These are phyloP conservation scores for Metschnikowia picachoensis DNA, from an alignment of 805 yeast genomes.

Conservation along the genomic window DNA sequence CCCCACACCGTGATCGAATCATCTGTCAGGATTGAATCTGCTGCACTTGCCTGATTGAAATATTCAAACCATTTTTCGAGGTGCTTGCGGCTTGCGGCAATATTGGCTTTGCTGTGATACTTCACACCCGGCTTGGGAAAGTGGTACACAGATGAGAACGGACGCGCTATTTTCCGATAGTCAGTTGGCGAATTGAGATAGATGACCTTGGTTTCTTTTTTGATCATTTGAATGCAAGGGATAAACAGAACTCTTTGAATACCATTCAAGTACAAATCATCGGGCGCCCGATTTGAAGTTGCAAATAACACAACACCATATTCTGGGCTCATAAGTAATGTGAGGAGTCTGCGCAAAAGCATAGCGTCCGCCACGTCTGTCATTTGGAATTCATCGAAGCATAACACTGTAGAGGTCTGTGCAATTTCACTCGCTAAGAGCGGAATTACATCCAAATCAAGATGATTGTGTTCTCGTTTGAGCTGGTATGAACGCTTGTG, in stretches of 20 bases:
- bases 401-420: conserved; percentile 66
- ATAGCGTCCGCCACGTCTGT: conserved; percentile 99
- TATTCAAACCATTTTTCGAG: conserved; percentile 73
- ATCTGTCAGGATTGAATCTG: conserved; percentile 16
- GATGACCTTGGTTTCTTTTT: conserved; percentile 69
- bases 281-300: conserved; percentile 93
- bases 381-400: conserved; percentile 97
- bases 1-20: conserved; percentile 76
- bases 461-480: conserved; percentile 48
- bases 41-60: conserved; percentile 60
- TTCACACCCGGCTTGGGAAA: conserved; percentile 63
- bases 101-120: conserved; percentile 49
- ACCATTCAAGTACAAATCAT: conserved; percentile 89
- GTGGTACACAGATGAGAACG: conserved; percentile 74
- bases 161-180: conserved; percentile 84
- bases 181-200: conserved; percentile 89
- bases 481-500: conserved; percentile 85
- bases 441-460: conserved; percentile 78
- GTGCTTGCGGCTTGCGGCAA: conserved; percentile 54
- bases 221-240: conserved; percentile 83
- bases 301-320: conserved; percentile 88
- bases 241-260: conserved; percentile 87
- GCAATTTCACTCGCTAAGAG: conserved; percentile 81
- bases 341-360: conserved; percentile 76
- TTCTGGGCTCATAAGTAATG: conserved; percentile 60